Percentiles rank a stretch among this genome's conserved stretches.
Conservation (phyloP, 2,329 filamentous ascomycete genomes). For the Escovopsis sp. region DNA sequence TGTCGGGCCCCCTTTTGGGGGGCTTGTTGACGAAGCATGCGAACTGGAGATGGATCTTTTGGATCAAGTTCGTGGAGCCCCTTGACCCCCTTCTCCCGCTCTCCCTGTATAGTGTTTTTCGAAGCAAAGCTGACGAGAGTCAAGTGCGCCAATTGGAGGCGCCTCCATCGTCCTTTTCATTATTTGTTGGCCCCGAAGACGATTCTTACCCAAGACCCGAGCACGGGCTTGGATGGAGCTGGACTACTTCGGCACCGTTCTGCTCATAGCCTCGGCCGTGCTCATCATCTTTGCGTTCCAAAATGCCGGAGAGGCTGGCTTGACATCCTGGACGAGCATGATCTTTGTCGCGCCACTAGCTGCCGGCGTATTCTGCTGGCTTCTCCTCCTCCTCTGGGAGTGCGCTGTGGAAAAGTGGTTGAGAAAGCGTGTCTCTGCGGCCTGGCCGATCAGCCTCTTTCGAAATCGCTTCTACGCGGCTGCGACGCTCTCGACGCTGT, state of each 20-base stretch:
- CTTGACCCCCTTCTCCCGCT: neutral
- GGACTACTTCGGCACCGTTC: conserved; percentile 36
- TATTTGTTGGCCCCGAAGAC: conserved; percentile 31
- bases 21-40: conserved; percentile 33
- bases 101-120: neutral
- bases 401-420: conserved; percentile 11
- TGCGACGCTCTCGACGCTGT: conserved; percentile 27
- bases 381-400: conserved; percentile 15
- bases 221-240: conserved; percentile 31
- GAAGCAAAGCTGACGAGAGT: conserved; percentile 3
- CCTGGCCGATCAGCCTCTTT: conserved; percentile 33
- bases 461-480: conserved; percentile 29
- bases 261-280: conserved; percentile 36
- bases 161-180: conserved; percentile 31
- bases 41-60: conserved; percentile 41
- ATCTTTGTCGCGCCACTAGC: conserved; percentile 18
- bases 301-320: conserved; percentile 23
- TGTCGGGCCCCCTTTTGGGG: conserved; percentile 36
- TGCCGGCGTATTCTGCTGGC: conserved; percentile 15
- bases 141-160: conserved; percentile 34
- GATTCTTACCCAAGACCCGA: conserved; percentile 22
- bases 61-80: conserved; percentile 34
- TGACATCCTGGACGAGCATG: conserved; percentile 26
- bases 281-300: conserved; percentile 45
- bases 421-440: conserved; percentile 17